Evolutionary conservation across 306 rosid species (phyloP).

Genomic region (Myrica gale): DNA sequence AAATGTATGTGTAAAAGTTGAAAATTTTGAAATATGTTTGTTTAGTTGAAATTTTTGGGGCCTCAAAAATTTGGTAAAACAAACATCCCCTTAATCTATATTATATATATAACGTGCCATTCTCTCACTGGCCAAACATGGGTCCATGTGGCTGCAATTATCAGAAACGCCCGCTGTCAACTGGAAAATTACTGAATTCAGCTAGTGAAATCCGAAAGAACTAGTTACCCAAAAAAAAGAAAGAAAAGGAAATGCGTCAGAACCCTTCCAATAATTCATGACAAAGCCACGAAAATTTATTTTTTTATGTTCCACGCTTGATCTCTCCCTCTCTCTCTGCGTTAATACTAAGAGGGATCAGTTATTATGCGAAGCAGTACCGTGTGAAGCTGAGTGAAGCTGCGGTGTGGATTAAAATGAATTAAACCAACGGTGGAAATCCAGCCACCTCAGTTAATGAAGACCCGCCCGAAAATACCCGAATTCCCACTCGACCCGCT

Average conservation of each 20-base stretch:
- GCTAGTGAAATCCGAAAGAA: not conserved
- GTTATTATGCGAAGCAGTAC: too few relatives aligned
- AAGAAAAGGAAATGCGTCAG: not conserved
- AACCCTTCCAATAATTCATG: constrained; percentile 5
- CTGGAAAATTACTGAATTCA: not conserved
- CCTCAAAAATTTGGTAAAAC: too few relatives aligned
- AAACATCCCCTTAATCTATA: not conserved
- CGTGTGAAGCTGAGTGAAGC: too few relatives aligned
- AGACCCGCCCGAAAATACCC: too few relatives aligned
- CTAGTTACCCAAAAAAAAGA: too few relatives aligned
- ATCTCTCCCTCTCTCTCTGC: constrained; percentile 1
- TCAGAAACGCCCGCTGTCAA: not conserved
- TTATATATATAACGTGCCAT: not conserved
- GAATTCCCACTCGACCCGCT: too few relatives aligned
- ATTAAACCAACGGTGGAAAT: too few relatives aligned
- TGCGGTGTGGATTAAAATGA: too few relatives aligned
- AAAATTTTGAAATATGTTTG: too few relatives aligned
- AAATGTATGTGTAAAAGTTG: too few relatives aligned
- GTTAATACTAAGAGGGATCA: not conserved
- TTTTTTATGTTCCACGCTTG: constrained; percentile 9
- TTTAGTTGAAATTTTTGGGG: too few relatives aligned
- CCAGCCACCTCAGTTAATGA: too few relatives aligned
- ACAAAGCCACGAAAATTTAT: not conserved
- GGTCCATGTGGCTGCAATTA: not conserved
- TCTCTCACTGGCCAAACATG: not conserved